These are phyloP conservation scores for Nitzschia sp. DNA, from an alignment of 108 stramenopile genomes.

Conservation along the genomic window DNA sequence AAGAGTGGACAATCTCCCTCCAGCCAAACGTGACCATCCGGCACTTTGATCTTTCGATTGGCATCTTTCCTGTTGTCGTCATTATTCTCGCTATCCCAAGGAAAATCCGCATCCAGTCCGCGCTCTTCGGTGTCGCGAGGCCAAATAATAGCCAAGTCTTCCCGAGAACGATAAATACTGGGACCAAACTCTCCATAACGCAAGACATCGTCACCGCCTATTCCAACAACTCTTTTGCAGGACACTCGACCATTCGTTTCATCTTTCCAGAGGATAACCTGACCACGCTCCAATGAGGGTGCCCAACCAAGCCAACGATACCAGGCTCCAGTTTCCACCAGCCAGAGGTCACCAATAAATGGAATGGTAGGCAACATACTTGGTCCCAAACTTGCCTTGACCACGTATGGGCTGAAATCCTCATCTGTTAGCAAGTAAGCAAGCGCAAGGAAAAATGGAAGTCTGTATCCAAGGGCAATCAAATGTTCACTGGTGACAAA, in stretches of 20 bases:
- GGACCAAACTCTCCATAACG: constrained; percentile 61
- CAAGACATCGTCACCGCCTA: constrained; percentile 58
- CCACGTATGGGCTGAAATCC: constrained; percentile 51
- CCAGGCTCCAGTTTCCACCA: constrained; percentile 43
- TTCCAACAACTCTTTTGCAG: constrained; percentile 72
- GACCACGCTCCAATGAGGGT: constrained; percentile 34
- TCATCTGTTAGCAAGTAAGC: constrained; percentile 20
- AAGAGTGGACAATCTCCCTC: constrained; percentile 93
- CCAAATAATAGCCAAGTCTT: constrained; percentile 38
- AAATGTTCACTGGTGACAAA: constrained; percentile 14
- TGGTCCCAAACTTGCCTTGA: constrained; percentile 56
- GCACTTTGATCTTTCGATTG: constrained; percentile 49
- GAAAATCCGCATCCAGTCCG: background rate
- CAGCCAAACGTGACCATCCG: constrained; percentile 85
- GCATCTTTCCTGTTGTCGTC: background rate
- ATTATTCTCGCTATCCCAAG: background rate
- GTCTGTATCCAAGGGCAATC: constrained; percentile 25
- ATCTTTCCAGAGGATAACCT: constrained; percentile 61
- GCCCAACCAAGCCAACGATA: constrained; percentile 17
- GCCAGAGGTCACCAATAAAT: constrained; percentile 59
- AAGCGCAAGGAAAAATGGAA: constrained; percentile 31
- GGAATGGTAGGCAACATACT: constrained; percentile 82
- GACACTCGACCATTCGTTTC: constrained; percentile 37
- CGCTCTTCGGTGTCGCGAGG: constrained; percentile 26
- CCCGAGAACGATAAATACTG: constrained; percentile 29